Evolutionary conservation across 129 eudicot genomes (phyloP).

Genomic region (Gnaphalium uliginosum): DNA sequence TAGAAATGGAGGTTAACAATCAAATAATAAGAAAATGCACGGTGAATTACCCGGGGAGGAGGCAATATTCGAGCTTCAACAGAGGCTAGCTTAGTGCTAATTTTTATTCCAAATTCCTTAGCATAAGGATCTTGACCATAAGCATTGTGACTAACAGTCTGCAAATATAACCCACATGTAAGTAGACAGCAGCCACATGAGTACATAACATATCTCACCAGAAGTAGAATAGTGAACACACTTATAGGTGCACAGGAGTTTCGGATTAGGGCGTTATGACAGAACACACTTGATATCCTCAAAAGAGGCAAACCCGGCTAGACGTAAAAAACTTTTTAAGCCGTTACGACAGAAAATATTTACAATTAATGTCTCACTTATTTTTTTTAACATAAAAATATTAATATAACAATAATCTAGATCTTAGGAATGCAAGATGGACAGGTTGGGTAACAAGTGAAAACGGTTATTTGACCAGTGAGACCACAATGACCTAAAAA

Average conservation of each 20-base stretch:
- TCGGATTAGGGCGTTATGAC: background rate
- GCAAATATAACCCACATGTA: constrained; percentile 19
- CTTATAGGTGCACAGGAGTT: background rate
- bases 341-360: background rate
- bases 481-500: background rate
- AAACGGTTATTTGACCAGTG: background rate
- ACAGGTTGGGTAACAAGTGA: background rate
- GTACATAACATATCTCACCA: background rate
- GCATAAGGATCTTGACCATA: constrained; percentile 84
- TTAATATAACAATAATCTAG: background rate
- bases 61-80: constrained; percentile 96
- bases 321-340: background rate
- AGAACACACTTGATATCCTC: background rate
- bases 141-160: constrained; percentile 91
- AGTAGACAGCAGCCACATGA: background rate
- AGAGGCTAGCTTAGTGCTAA: constrained; percentile 74
- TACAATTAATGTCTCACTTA: background rate
- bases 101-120: constrained; percentile 85
- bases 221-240: background rate
- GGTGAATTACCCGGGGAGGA: constrained; percentile 71
- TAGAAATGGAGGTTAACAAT: background rate
- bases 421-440: background rate
- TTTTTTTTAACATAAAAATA: no score
- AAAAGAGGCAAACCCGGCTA: background rate
- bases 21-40: background rate